Conservation (phyloP, 2,329 filamentous ascomycete genomes). For the Kalmusia sp. region DNA sequence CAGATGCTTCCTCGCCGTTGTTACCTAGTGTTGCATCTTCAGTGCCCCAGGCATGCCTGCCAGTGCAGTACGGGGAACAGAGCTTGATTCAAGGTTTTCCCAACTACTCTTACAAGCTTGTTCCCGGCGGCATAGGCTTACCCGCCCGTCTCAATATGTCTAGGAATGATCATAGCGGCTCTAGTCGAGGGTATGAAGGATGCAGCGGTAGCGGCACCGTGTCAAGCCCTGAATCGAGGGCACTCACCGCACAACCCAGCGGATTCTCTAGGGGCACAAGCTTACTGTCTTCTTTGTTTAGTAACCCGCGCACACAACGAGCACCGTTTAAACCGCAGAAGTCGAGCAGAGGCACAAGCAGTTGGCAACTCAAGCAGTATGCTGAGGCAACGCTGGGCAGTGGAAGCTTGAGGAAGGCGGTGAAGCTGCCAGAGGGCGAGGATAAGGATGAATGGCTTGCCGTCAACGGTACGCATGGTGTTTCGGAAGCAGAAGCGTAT, state of each 20-base stretch:
- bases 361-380: slow-evolving; percentile 95
- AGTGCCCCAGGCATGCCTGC: slow-evolving; percentile 9
- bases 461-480: slow-evolving; percentile 77
- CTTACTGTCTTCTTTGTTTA: slow-evolving; percentile 54
- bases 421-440: slow-evolving; percentile 95
- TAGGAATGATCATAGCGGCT: slow-evolving; percentile 17
- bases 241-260: slow-evolving; percentile 18
- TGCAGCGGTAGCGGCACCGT: slow-evolving; percentile 18
- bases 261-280: slow-evolving; percentile 29
- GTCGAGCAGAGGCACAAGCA: slow-evolving; percentile 83
- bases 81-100: slow-evolving; percentile 36
- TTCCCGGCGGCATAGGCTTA: slow-evolving; percentile 20
- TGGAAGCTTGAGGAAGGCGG: slow-evolving; percentile 92
- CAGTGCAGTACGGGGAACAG: slow-evolving; percentile 5
- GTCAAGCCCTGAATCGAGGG: slow-evolving; percentile 13
- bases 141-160: slow-evolving; percentile 6
- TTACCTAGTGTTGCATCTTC: slow-evolving; percentile 2
- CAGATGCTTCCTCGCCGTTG: neutral
- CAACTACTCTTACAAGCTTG: slow-evolving; percentile 42
- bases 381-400: slow-evolving; percentile 96
- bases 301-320: slow-evolving; percentile 80
- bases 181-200: slow-evolving; percentile 13
- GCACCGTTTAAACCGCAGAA: slow-evolving; percentile 91
- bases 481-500: slow-evolving; percentile 3
- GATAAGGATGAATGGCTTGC: slow-evolving; percentile 98